Base-by-base conservation (phyloP, 257 asterid genomes). In the Salvia hispanica region DNA sequence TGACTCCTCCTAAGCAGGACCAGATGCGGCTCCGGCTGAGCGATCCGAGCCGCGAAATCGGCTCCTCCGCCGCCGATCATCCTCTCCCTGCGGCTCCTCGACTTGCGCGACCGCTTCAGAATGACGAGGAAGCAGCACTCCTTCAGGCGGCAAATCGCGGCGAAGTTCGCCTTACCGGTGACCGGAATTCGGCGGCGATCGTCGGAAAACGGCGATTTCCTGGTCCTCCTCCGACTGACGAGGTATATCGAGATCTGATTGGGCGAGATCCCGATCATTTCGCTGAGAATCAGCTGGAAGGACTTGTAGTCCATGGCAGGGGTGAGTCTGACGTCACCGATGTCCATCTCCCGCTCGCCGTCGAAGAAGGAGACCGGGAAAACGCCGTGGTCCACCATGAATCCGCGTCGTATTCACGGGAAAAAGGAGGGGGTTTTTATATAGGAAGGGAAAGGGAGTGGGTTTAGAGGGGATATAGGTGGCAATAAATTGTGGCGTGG, bases 181-280 rank as follows among this genome's bases (percentile, higher is more conserved):
- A 92, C 62, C 53, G 96, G 98, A 3, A 78, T 76, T 28, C 77
- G 73, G 55, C 90, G 81, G 31, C 85, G 92, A 6, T 80, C 82
- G 45, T 79, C 90, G 13, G 67, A 34, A 53, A 67, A 77, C 6
- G 76, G 65, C 12, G 70, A 55, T 48, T 50, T 77, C 1, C 83
- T 62, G 39, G 14, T 57, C 44, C 63, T 77, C 43, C 60, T 72
- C 74, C 78, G 79, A 62, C 82, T 80, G 51, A 82, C 79, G 37
- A 87, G 80, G 75, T 92, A 92, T 50, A 88, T 90, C 4, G 96
- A 86, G 72, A 92, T 87, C 64, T 90, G 95, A 44, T 90, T 92
- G 5, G 97, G 97, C 6, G 96, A 89, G 34, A 92, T 84, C 46
- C 98, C 98, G 62, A 92, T 92, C 72, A 71, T 85, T 60, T 82